Percentiles rank a stretch among this genome's conserved stretches.
Conservation (phyloP, 129 eudicot genomes). For the Apium graveolens region DNA sequence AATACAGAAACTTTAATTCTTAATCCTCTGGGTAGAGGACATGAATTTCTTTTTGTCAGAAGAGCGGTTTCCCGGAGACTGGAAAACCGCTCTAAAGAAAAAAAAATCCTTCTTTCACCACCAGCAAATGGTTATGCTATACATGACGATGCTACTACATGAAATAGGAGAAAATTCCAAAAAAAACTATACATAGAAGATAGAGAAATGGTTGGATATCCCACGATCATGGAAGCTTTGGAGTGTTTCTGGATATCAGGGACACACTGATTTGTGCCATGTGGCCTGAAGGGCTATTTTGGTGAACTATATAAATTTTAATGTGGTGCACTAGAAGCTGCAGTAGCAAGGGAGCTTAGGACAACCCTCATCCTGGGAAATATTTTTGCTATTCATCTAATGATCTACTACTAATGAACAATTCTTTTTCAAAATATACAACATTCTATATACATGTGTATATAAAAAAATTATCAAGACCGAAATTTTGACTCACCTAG, state of each 20-base stretch:
- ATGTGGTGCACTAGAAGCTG: not conserved
- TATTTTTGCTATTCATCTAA: no score
- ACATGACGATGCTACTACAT: not conserved
- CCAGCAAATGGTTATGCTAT: not conserved
- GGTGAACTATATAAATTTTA: not conserved
- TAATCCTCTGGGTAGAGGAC: conserved; percentile 13
- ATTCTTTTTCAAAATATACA: not conserved
- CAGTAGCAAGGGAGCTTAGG: not conserved
- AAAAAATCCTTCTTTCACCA: not conserved
- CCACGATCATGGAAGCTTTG: conserved; percentile 1
- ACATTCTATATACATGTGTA: no score
- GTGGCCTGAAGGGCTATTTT: conserved; percentile 1
- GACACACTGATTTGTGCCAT: not conserved
- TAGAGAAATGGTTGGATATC: conserved; percentile 1
- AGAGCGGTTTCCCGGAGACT: conserved; percentile 14
- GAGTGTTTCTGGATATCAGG: not conserved
- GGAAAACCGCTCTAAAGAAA: conserved; percentile 16
- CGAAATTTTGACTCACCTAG: no score
- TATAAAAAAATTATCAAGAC: no score
- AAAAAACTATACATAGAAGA: not conserved
- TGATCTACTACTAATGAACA: not conserved
- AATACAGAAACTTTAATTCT: conserved; percentile 5
- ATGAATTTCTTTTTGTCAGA: not conserved
- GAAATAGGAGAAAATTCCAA: not conserved
- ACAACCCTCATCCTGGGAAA: no score